Evolutionary conservation across 2,329 filamentous ascomycete genomes (phyloP).

Genomic region (Zymoseptoria passerinii): DNA sequence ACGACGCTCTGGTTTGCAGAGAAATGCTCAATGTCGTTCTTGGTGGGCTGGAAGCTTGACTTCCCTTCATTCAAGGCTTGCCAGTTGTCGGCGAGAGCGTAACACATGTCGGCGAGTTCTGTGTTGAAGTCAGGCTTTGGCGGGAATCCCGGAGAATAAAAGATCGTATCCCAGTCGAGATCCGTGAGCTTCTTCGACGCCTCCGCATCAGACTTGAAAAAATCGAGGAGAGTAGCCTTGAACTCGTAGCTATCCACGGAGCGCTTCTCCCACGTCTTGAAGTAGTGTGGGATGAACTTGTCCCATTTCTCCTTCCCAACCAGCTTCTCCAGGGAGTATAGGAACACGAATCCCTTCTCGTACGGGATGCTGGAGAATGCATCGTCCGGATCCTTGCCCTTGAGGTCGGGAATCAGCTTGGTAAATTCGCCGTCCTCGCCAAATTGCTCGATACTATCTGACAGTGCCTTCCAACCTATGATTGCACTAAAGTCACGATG

Average conservation of each 20-base stretch:
- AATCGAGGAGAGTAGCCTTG: constrained; percentile 76
- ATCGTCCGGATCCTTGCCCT: constrained; percentile 89
- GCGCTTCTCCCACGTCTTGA: constrained; percentile 72
- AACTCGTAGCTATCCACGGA: constrained; percentile 93
- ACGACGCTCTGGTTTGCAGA: constrained; percentile 84
- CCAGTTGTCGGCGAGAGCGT: constrained; percentile 76
- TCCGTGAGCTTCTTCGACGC: constrained; percentile 55
- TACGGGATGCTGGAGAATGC: constrained; percentile 90
- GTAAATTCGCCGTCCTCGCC: constrained; percentile 87
- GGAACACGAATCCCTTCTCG: constrained; percentile 91
- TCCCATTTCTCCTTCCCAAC: constrained; percentile 83
- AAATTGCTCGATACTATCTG: constrained; percentile 69
- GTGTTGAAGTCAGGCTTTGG: constrained; percentile 90
- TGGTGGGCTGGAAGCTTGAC: constrained; percentile 49
- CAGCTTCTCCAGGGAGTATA: constrained; percentile 82
- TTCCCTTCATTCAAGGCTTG: constrained; percentile 41
- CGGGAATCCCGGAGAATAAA: constrained; percentile 81
- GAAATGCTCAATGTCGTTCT: constrained; percentile 64
- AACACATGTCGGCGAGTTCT: constrained; percentile 75
- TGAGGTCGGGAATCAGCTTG: constrained; percentile 77
- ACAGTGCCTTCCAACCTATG: constrained; percentile 85
- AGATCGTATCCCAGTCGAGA: constrained; percentile 84
- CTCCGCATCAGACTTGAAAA: constrained; percentile 64
- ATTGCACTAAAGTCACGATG: constrained; percentile 92
- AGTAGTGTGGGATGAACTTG: constrained; percentile 93